Conservation (phyloP, 306 rosid species). For the Ceratonia siliqua region DNA sequence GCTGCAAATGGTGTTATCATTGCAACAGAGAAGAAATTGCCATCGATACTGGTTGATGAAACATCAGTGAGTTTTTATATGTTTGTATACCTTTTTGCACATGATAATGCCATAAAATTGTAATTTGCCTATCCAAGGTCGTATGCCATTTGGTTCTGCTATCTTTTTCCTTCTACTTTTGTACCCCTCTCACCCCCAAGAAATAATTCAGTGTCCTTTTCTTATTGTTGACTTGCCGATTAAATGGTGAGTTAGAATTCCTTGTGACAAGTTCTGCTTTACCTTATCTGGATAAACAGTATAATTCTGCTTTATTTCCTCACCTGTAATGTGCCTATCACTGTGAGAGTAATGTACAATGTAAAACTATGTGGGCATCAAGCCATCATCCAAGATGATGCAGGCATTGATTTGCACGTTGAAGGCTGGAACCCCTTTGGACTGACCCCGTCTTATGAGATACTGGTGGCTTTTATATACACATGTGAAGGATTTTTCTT, state of each 20-base stretch:
- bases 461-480: background rate
- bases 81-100: background rate
- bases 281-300: background rate
- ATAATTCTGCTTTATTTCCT: background rate
- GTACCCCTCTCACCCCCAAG: no score
- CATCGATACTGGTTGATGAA: conserved; percentile 92
- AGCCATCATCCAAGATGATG: background rate
- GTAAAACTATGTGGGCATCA: background rate
- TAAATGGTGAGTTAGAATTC: background rate
- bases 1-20: conserved; percentile 94
- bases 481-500: background rate
- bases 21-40: conserved; percentile 93
- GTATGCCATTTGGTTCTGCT: background rate
- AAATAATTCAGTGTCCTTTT: background rate
- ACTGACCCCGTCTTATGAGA: background rate
- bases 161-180: background rate
- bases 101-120: background rate
- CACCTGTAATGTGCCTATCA: background rate
- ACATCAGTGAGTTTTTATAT: conserved; percentile 60
- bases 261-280: background rate
- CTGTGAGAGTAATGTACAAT: background rate
- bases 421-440: no score
- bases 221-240: background rate
- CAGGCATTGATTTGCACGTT: background rate
- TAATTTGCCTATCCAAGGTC: conserved; percentile 5